Base-by-base conservation (phyloP, 371 early-diverging fungal species). In the Haplosporangium sp. region DNA sequence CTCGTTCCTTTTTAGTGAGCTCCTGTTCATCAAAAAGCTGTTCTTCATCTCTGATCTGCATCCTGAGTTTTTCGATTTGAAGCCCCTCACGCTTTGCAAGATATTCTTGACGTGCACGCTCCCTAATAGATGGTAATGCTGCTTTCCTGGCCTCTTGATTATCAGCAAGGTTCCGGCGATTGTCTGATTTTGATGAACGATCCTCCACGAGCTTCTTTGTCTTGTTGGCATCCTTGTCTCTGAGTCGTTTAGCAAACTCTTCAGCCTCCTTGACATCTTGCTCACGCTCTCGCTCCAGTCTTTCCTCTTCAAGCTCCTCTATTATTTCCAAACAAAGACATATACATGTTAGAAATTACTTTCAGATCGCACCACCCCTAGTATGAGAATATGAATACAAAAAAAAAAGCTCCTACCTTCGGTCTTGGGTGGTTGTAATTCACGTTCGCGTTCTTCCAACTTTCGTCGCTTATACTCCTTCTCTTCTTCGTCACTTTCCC, bases 71-170 rank as follows among this genome's bases (percentile, higher is more conserved):
- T 70, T 92, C 87, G 57, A 98, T 82, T 70, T 90, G 91, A 74
- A 96, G 91, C 60, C 92, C 89, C 69, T 96, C 97, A 58, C 99
- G 93, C 77, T 92, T 89, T 65, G 91, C 90, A 20, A 99, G 85
- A 70, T 99, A 99, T 75, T 95, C 91, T 75, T 96, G 95, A 42
- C 98, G 93, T 1, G 98, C 93, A 9, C 92, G 83, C 20, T 92
- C 92, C 66, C 98, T 93, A 13, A 97, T 81, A 44, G 89, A 88
- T 0, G 94, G 92, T 15, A 97, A 76, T 9, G 90, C 89, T 27
- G 73, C 83, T 52, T 73, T 83, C 44, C 91, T 83, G 1, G 92
- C 91, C 39, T 93, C 92, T 19, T 85, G 90, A 76, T 97, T 95
- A 63, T 95, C 93, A 4, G 96, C 96, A 17, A 98, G 83, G 64